A percentile compares a stretch with the other conserved stretches of the same genome.
Evolutionary conservation across 805 yeast genomes (phyloP).

Genomic region (Candida tammaniensis): DNA sequence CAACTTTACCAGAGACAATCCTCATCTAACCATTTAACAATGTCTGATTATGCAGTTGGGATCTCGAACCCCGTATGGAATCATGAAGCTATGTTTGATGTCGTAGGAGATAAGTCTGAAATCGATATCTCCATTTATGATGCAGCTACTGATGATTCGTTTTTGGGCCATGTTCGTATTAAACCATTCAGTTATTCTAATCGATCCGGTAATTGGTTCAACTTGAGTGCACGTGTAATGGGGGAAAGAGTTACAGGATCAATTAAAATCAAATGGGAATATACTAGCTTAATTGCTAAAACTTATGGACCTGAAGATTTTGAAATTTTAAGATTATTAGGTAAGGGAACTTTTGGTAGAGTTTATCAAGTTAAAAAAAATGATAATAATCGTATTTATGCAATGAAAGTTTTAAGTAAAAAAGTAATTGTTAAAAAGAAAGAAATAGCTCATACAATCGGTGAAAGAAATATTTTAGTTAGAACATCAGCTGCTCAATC

Average conservation of each 20-base stretch:
- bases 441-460: slow-evolving; percentile 97
- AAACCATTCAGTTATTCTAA: slow-evolving; percentile 56
- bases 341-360: slow-evolving; percentile 97
- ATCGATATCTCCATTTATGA: slow-evolving; percentile 91
- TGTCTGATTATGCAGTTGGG: slow-evolving; percentile 18
- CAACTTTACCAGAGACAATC: slow-evolving; percentile 40
- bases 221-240: slow-evolving; percentile 65
- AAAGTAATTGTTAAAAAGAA: slow-evolving; percentile 94
- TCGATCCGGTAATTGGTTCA: slow-evolving; percentile 63
- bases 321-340: slow-evolving; percentile 83
- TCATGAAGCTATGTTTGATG: slow-evolving; percentile 91
- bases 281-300: slow-evolving; percentile 58
- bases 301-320: slow-evolving; percentile 94
- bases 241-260: slow-evolving; percentile 80
- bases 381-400: slow-evolving; percentile 88
- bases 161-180: slow-evolving; percentile 80
- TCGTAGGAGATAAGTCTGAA: slow-evolving; percentile 78
- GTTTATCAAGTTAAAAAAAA: slow-evolving; percentile 92
- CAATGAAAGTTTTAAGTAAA: slow-evolving; percentile 95
- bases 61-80: slow-evolving; percentile 78
- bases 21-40: slow-evolving; percentile 31
- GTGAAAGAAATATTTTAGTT: slow-evolving; percentile 92
- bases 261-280: slow-evolving; percentile 72
- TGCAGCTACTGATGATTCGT: slow-evolving; percentile 73
- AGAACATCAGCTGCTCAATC: slow-evolving; percentile 85